Base-by-base conservation (phyloP, 345 rosid species). In the Raphanus sativus region DNA sequence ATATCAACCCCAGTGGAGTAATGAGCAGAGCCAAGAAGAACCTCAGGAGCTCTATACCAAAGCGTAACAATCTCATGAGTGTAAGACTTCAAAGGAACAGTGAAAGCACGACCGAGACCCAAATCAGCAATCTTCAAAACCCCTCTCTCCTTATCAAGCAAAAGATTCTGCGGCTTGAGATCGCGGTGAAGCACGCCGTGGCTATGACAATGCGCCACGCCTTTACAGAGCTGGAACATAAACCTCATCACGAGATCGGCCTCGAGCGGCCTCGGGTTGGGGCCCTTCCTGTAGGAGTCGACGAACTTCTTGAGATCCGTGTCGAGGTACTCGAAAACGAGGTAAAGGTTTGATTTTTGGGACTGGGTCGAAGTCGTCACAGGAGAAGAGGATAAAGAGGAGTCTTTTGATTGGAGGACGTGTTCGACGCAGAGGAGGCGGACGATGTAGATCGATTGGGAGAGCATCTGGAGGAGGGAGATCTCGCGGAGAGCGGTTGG, bases 111-210 rank as follows among this genome's bases (percentile, higher is more conserved):
- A 8, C 95, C 93, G 50, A 94, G 88, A 17, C 98, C 98, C 87
- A 94, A 89, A 89, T 94, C 98, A n/a, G 98, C 98, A 80, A 94
- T 95, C 89, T 94, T 94, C 48, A 94, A 81, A 36, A 97, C 87
- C 65, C 89, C 93, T 32, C 90, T 92, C 5, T 84, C 88, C 64
- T 93, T 91, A 81, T 94, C 98, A 34, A 94, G 85, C 32, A 94
- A 85, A 82, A 94, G 83, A 79, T 94, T 94, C 81, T 94, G 98
- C 4, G 98, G 98, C 71, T 94, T 94, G 81, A 94, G 82, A 86
- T 94, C 98, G 80, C 98, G 84, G 69, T 94, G 98, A 68, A 94
- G 97, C 83, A 94, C 98, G 75, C 98, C 88, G 69, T 92, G 98
- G 73, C 97, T 89, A 85, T 94, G 98, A 61, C 97, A 94, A 78